Base-by-base conservation (phyloP, 179 eudicot species). In the Monotropa hypopitys region DNA sequence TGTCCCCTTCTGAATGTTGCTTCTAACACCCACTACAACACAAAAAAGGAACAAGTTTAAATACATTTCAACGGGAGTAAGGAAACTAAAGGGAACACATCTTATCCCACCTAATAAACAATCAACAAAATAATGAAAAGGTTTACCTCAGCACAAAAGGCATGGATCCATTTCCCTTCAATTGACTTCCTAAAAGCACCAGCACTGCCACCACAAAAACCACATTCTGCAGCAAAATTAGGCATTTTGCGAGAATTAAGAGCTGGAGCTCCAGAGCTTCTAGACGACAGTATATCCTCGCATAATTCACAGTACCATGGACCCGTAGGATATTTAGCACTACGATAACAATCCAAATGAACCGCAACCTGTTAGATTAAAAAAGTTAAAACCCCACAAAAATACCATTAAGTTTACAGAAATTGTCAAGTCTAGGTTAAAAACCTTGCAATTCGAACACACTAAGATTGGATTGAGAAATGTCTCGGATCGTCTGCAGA, bases 241-340 rank as follows among this genome's bases (percentile, higher is more conserved):
- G 88, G 87, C 80, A 77, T 86, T 76, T 81, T 95, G 78, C 78
- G 75, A 28, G 87, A 77, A 84, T 80, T 86, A 33, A 80, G 79
- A 38, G 76, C 70, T 33, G 83, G 61, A 74, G 83, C 78, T 73
- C 84, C 84, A 30, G 89, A 81, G 72, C 83, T 78, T 82, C 86
- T 88, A 57, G 92, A 83, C 5, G 83, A 81, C 71, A 80, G 81
- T 69, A 80, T 53, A 72, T 90, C 96, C 74, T 93, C 98, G 79
- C 99, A 96, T 76, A 93, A 78, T 81, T 96, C 99, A 76, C 99
- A 96, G 76, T 84, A 89, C 99, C 99, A 96, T 21, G 98, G 97
- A 66, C 99, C 98, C 6, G 90, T 75, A 56, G 91, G 76, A 80
- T 89, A 90, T 85, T 86, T 93, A 51, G 85, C 93, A 83, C 89